Evolutionary conservation across 805 yeast species (phyloP).

Genomic region (Saccharomycopsis lassenensis): DNA sequence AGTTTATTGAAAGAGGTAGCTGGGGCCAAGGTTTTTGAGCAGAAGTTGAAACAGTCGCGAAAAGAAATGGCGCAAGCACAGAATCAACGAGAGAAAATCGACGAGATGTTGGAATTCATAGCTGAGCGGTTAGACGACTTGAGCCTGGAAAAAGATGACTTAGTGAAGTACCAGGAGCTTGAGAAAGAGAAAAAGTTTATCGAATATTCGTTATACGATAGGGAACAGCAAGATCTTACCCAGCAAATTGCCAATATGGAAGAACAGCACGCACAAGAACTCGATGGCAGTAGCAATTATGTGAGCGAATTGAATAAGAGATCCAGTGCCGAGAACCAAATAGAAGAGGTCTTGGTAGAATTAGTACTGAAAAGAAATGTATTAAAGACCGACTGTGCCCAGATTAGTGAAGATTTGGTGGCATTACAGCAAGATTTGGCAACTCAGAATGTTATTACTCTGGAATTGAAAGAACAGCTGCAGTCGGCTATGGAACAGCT

Average conservation of each 20-base stretch:
- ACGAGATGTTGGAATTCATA: conserved; percentile 59
- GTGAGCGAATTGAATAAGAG: conserved; percentile 49
- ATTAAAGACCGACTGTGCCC: conserved; percentile 44
- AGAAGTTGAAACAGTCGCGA: conserved; percentile 63
- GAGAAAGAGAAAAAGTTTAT: conserved; percentile 59
- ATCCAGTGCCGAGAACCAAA: conserved; percentile 38
- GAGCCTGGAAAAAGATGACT: conserved; percentile 67
- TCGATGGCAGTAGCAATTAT: conserved; percentile 43
- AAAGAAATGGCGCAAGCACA: conserved; percentile 71
- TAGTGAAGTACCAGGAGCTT: conserved; percentile 54
- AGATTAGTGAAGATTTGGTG: conserved; percentile 38
- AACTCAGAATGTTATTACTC: conserved; percentile 25
- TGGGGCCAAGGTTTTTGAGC: conserved; percentile 87
- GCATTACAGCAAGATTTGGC: conserved; percentile 39
- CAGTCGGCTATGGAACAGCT: conserved; percentile 25
- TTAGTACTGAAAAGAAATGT: conserved; percentile 40
- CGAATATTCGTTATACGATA: conserved; percentile 66
- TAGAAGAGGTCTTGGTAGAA: conserved; percentile 35
- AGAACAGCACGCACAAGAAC: conserved; percentile 38
- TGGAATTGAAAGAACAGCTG: conserved; percentile 22
- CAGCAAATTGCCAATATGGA: conserved; percentile 53
- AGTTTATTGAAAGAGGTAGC: conserved; percentile 80
- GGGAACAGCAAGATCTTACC: conserved; percentile 58
- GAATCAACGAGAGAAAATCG: conserved; percentile 59
- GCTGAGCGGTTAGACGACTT: conserved; percentile 67